These are phyloP conservation scores for Amyloporia xantha DNA, from an alignment of 768 basidiomycete species.

Conservation along the genomic window DNA sequence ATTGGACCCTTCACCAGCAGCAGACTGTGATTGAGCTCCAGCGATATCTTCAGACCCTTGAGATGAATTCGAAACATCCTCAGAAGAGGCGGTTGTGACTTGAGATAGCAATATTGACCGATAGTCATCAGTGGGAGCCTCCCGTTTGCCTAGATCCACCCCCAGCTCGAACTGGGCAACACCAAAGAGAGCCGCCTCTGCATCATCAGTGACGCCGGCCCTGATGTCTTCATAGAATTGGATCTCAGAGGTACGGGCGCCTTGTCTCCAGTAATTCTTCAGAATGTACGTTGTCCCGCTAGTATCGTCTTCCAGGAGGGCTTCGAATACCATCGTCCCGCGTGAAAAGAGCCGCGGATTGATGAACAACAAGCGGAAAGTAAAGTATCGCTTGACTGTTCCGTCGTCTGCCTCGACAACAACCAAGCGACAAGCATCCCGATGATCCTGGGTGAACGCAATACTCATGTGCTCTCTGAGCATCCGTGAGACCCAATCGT, in stretches of 20 bases:
- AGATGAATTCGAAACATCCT: no score
- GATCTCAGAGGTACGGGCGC: neutral
- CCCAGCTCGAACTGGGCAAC: constrained; percentile 1
- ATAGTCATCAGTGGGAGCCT: no score
- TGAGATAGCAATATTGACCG: no score
- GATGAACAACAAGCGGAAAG: neutral
- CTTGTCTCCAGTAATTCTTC: neutral
- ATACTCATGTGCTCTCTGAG: neutral
- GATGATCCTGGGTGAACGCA: neutral
- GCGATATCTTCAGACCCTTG: no score
- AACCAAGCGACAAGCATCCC: neutral
- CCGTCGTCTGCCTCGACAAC: neutral
- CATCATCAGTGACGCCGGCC: no score
- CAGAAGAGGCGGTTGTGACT: no score
- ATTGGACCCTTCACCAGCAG: no score
- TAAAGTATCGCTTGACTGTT: neutral
- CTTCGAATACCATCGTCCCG: neutral
- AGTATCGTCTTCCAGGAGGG: neutral
- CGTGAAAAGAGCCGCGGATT: neutral
- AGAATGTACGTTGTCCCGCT: neutral
- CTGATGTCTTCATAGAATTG: no score
- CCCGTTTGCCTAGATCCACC: constrained; percentile 1
- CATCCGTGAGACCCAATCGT: neutral
- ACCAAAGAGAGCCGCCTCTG: neutral
- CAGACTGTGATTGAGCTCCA: no score